Conservation (phyloP, 257 asterid species). For the Penstemon davidsonii region DNA sequence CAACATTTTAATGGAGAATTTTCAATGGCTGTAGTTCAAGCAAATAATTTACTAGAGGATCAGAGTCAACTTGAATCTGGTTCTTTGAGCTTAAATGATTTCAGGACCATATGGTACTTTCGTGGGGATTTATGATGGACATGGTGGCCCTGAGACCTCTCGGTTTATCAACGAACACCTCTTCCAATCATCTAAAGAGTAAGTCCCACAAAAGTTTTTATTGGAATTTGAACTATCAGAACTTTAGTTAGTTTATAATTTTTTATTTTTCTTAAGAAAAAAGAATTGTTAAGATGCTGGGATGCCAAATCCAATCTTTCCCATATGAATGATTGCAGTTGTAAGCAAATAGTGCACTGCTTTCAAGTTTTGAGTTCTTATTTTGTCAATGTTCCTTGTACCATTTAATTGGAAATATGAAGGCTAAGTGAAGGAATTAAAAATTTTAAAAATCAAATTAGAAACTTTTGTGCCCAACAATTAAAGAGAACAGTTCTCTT, state of each 20-base stretch:
- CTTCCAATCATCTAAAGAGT: constrained; percentile 78
- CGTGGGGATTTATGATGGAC: constrained; percentile 90
- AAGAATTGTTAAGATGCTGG: constrained; percentile 14
- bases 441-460: too few species aligned
- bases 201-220: constrained; percentile 28
- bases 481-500: too few species aligned
- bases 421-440: neutral
- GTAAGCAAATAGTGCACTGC: neutral
- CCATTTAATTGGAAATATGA: neutral
- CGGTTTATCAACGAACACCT: constrained; percentile 73
- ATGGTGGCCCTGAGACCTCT: constrained; percentile 87
- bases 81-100: constrained; percentile 47
- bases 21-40: constrained; percentile 92
- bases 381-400: neutral
- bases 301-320: constrained; percentile 1
- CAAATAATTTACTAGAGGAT: constrained; percentile 81
- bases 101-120: constrained; percentile 76
- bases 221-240: constrained; percentile 13
- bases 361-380: constrained; percentile 17
- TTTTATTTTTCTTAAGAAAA: constrained; percentile 9
- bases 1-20: constrained; percentile 77
- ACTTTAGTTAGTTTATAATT: constrained; percentile 10
- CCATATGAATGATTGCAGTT: constrained; percentile 15
- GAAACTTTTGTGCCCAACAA: too few species aligned
- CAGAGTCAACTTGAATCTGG: constrained; percentile 93